phyloP scores from a whole-genome alignment of 1,284 basidiomycete species.

The Trichosporon sp. region DNA sequence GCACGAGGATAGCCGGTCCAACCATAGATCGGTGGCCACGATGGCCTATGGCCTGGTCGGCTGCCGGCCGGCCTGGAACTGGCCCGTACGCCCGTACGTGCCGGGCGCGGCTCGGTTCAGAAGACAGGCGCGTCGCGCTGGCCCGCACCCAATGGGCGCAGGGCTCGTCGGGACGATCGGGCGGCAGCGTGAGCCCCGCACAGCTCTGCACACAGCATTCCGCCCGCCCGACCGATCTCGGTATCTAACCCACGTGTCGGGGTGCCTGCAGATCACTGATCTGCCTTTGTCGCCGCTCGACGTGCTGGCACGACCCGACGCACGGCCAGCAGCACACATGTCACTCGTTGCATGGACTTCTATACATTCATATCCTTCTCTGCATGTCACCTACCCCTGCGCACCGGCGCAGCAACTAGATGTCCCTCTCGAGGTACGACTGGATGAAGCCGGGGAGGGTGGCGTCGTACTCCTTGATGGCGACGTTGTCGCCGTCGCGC shows the following conservation, averaged over 20 bases:
- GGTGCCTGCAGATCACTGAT: neutral
- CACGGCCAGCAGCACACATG: neutral
- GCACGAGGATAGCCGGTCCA: neutral
- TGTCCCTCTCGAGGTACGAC: slow-evolving; percentile 19
- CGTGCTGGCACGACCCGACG: too few relatives aligned
- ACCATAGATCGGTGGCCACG: neutral
- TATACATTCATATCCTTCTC: neutral
- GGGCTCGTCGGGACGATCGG: neutral
- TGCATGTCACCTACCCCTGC: neutral
- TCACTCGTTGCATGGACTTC: neutral
- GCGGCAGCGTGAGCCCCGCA: neutral
- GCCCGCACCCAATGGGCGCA: neutral
- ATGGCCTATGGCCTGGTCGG: too few relatives aligned
- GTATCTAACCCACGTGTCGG: neutral
- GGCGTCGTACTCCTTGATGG: slow-evolving; percentile 17
- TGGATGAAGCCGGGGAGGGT: slow-evolving; percentile 17
- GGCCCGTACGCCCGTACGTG: neutral
- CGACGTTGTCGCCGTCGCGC: slow-evolving; percentile 15
- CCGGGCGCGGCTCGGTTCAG: neutral
- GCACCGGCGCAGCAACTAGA: too few relatives aligned
- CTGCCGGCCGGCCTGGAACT: neutral
- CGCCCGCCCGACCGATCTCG: neutral
- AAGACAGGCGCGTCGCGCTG: neutral
- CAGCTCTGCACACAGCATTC: neutral
- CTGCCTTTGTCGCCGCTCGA: too few relatives aligned